Base-by-base conservation (phyloP, 179 eudicot genomes). In the Corrigiola litoralis region DNA sequence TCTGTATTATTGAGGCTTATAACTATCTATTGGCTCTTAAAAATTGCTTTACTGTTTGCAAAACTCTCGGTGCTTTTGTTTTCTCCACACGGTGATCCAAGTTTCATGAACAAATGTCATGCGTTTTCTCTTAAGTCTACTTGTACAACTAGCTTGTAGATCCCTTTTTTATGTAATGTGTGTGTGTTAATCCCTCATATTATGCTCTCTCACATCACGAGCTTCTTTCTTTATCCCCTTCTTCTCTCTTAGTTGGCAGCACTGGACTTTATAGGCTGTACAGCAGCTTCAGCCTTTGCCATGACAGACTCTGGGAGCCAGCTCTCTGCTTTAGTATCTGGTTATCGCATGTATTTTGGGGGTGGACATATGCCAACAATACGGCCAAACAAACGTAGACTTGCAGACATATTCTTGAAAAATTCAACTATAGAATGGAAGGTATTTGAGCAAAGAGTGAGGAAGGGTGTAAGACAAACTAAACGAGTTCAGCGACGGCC, bases 281-380 rank as follows among this genome's bases (percentile, higher is more conserved):
- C 96, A 3, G 97, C 99, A 33, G 69, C 99, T 8, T 79, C 82
- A 58, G 86, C 75, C 14, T 95, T 95, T 75, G 97, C 99, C 55
- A 95, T 95, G 99, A 95, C 99, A 3, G 99, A 95, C 69, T 87
- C 97, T 0, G 99, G 99, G 49, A 95, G 99, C 75, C 99, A 95
- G 73, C 77, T 95, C 28, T 91, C 99, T 18, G 92, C 99, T 52
- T 70, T 95, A 49, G 90, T 88, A 40, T 83, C 97, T 14, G 99
- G 99, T 58, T 88, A 56, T 52, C 82, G 99, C 31, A 84, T 95
- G 65, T 95, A 88, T 66, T 91, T 79, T 50, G 99, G 99, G 14
- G 92, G 90, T 24, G 99, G 97, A 18, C 79, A 73, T 77, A 91
- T 87, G 97, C 81, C 96, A 6, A 81, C 97, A 4, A 88, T 95